Evolutionary conservation across 2,329 filamentous ascomycete species (phyloP).

Genomic region (Bimuria novae-zelandiae): DNA sequence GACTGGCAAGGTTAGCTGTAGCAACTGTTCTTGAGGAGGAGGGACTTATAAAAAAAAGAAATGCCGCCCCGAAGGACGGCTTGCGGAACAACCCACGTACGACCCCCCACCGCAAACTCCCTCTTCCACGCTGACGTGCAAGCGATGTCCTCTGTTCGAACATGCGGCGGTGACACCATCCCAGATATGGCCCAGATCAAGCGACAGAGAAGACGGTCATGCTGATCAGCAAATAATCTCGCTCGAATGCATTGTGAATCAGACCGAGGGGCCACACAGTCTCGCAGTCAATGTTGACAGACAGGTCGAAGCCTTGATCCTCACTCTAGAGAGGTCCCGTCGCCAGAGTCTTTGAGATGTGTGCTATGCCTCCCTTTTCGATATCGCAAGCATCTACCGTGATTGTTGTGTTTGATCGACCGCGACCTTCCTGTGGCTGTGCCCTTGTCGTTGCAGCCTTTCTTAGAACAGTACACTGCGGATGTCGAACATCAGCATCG

Average conservation of each 20-base stretch:
- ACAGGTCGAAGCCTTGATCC: conserved; percentile 50
- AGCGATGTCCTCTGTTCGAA: conserved; percentile 9
- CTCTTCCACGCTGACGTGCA: conserved; percentile 19
- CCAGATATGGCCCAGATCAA: conserved; percentile 28
- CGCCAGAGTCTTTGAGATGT: conserved; percentile 18
- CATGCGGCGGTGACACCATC: conserved; percentile 10
- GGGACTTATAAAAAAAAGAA: conserved; percentile 50
- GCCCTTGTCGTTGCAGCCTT: conserved; percentile 17
- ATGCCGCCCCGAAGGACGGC: conserved; percentile 34
- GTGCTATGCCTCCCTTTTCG: conserved; percentile 13
- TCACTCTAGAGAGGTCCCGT: conserved; percentile 48
- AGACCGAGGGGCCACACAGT: conserved; percentile 16
- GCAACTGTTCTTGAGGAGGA: conserved; percentile 20
- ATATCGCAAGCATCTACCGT: conserved; percentile 11
- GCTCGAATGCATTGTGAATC: conserved; percentile 8
- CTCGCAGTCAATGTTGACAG: conserved; percentile 26
- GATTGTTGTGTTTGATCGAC: conserved; percentile 19
- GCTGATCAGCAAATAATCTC: conserved; percentile 17
- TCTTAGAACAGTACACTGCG: conserved; percentile 18
- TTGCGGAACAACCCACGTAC: conserved; percentile 20
- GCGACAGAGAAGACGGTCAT: conserved; percentile 14
- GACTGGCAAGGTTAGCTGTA: conserved; percentile 27
- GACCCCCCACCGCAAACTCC: conserved; percentile 22
- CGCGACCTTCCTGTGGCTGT: conserved; percentile 11
- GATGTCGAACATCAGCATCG: conserved; percentile 11